These are phyloP conservation scores for Phaeotremella fagi DNA, from an alignment of 768 basidiomycete genomes.

Conservation along the genomic window DNA sequence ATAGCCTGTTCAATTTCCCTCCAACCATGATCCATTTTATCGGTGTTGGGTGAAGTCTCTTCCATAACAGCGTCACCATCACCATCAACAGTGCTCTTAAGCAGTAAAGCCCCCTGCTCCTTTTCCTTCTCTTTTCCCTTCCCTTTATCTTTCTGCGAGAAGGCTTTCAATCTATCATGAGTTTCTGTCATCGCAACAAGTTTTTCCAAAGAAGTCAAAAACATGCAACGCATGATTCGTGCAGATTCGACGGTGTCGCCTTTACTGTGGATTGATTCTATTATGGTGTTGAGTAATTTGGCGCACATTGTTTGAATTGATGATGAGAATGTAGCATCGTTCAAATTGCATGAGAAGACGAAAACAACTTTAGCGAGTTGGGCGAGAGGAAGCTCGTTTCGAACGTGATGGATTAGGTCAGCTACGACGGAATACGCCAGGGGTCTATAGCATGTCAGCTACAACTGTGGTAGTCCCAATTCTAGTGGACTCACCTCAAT, in stretches of 20 bases:
- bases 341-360: slow-evolving; percentile 79
- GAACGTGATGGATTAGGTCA: slow-evolving; percentile 88
- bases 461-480: neutral
- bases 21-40: slow-evolving; percentile 53
- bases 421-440: slow-evolving; percentile 82
- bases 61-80: slow-evolving; percentile 4
- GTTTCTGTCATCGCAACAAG: slow-evolving; percentile 66
- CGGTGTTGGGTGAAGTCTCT: slow-evolving; percentile 13
- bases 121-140: slow-evolving; percentile 47
- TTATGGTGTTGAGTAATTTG: slow-evolving; percentile 85
- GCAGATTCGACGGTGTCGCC: slow-evolving; percentile 66
- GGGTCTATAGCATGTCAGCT: slow-evolving; percentile 52
- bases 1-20: slow-evolving; percentile 76
- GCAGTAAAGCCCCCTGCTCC: no score
- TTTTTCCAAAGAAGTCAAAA: slow-evolving; percentile 78
- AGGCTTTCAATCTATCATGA: slow-evolving; percentile 39
- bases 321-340: slow-evolving; percentile 74
- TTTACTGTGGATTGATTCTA: slow-evolving; percentile 74
- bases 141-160: slow-evolving; percentile 39
- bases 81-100: no score
- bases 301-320: slow-evolving; percentile 83
- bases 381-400: slow-evolving; percentile 67
- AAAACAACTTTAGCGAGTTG: slow-evolving; percentile 75
- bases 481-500: slow-evolving; percentile 57
- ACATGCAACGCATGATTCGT: slow-evolving; percentile 65